Conservation (phyloP, 2,329 filamentous ascomycete genomes). For the Emergomyces orientalis region DNA sequence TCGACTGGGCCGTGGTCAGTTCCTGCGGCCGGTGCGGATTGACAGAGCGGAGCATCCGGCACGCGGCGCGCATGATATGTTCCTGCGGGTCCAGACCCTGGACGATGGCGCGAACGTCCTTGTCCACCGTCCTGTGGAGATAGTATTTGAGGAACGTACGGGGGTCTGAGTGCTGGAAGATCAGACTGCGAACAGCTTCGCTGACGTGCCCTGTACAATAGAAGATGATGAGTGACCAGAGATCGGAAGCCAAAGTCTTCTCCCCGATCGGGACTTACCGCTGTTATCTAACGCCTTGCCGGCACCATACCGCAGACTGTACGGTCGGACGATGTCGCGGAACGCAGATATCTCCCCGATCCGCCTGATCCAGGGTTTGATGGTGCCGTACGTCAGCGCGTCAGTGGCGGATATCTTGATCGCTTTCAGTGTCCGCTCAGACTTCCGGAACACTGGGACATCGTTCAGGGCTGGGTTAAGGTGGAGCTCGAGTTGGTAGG, state of each 20-base stretch:
- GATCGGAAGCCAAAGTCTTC: not conserved
- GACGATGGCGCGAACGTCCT: slow-evolving; percentile 17
- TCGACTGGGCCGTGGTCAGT: slow-evolving; percentile 18
- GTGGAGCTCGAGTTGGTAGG: not conserved
- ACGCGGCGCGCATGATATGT: slow-evolving; percentile 19
- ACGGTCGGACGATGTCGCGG: not conserved
- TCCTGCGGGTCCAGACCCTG: slow-evolving; percentile 17
- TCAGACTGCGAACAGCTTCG: slow-evolving; percentile 16
- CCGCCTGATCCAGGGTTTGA: not conserved
- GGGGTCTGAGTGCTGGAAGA: slow-evolving; percentile 17
- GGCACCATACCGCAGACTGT: not conserved
- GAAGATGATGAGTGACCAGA: not conserved
- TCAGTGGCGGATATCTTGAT: not conserved
- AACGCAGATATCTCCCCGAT: not conserved
- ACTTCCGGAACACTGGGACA: not conserved
- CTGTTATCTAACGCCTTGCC: not conserved
- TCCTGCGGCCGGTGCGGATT: slow-evolving; percentile 17
- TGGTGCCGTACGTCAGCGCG: not conserved
- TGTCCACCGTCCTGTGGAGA: slow-evolving; percentile 15
- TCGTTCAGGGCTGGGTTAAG: not conserved
- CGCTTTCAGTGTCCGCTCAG: not conserved
- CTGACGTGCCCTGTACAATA: slow-evolving; percentile 10
- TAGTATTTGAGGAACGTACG: slow-evolving; percentile 18
- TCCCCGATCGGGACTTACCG: not conserved
- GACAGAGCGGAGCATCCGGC: slow-evolving; percentile 20